Evolutionary conservation across 1,139 yeast species (phyloP), one percentile per base, ranked within the genome.

Genomic region (Hansenula lynferdii): DNA sequence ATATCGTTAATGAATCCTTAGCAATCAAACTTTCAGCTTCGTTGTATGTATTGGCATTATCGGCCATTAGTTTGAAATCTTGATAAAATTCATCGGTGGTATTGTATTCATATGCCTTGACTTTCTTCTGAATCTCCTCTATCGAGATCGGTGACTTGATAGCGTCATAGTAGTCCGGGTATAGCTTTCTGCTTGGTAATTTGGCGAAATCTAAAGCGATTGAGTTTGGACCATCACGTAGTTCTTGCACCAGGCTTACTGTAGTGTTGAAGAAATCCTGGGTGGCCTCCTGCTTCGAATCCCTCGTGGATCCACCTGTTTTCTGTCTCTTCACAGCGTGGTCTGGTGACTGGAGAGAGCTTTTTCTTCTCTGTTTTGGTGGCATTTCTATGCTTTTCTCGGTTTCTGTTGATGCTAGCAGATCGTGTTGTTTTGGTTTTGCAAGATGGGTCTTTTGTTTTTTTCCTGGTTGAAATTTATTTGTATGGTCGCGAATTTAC

Each of bases 151-250:
- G 95, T n/a, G 65, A 57, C 20, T 61, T 60, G 26, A 85, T 77
- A 43, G 81, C 68, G 39, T 77, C 73, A 56, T 81, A 85, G 61
- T 90, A 92, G 54, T 85, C 94, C 0, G 97, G 95, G 49, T 85
- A 87, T 28, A 75, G 64, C 49, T 82, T 82, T 54, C 77, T 82
- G 27, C 83, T 71, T 3, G 96, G 96, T 30, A 86, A 65, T 50
- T 79, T 77, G 41, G 77, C 57, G 53, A 85, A 85, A 38, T 84
- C 77, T 15, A 69, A 69, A 16, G 72, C 70, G 25, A 77, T 54
- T 50, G 63, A 24, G 56, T 53, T 49, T 42, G 54, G 51, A n/a
- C 33, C 33, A 37, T 54, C 58, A 27, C 52, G 44, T 31, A 59
- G 39, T 38, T 54, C 50, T 52, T 68, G 42, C 8, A 41, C 61